phyloP scores from a whole-genome alignment of 2,329 filamentous ascomycete species.

The Dactylonectria macrodidyma region DNA sequence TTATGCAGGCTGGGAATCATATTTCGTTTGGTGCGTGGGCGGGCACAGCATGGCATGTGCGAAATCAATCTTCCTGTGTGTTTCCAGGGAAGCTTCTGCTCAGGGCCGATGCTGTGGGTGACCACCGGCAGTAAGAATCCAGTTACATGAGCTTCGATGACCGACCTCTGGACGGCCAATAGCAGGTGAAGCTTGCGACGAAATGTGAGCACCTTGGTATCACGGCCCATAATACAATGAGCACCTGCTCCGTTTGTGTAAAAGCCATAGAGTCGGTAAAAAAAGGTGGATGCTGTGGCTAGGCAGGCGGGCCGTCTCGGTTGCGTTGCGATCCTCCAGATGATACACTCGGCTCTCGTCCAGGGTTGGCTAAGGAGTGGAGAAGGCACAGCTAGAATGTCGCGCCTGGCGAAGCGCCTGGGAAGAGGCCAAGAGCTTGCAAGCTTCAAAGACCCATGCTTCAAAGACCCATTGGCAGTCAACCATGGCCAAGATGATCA shows the following conservation, averaged over 20 bases:
- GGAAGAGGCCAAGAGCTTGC: slow-evolving; percentile 22
- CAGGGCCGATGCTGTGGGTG: slow-evolving; percentile 21
- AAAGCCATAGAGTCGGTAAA: slow-evolving; percentile 3
- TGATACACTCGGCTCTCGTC: slow-evolving; percentile 22
- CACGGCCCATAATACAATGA: neutral
- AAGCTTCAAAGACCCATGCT: no score
- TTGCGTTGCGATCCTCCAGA: slow-evolving; percentile 23
- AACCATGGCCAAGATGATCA: slow-evolving; percentile 28
- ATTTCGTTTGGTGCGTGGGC: slow-evolving; percentile 19
- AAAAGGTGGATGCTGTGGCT: slow-evolving; percentile 13
- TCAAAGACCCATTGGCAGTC: slow-evolving; percentile 11
- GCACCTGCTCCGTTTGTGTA: neutral
- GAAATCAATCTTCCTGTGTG: slow-evolving; percentile 18
- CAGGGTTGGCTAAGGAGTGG: slow-evolving; percentile 17
- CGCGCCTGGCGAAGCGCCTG: slow-evolving; percentile 16
- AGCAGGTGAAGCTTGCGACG: slow-evolving; percentile 7
- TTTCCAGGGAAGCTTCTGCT: slow-evolving; percentile 14
- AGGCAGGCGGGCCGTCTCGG: slow-evolving; percentile 27
- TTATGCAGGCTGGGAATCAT: slow-evolving; percentile 23
- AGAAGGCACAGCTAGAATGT: slow-evolving; percentile 3
- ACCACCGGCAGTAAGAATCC: slow-evolving; percentile 14
- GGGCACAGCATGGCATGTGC: slow-evolving; percentile 20
- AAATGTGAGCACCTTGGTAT: slow-evolving; percentile 5
- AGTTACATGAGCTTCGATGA: neutral
- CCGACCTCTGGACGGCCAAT: neutral